Evolutionary conservation across 768 basidiomycete genomes (phyloP).

Genomic region (Suillus subluteus): DNA sequence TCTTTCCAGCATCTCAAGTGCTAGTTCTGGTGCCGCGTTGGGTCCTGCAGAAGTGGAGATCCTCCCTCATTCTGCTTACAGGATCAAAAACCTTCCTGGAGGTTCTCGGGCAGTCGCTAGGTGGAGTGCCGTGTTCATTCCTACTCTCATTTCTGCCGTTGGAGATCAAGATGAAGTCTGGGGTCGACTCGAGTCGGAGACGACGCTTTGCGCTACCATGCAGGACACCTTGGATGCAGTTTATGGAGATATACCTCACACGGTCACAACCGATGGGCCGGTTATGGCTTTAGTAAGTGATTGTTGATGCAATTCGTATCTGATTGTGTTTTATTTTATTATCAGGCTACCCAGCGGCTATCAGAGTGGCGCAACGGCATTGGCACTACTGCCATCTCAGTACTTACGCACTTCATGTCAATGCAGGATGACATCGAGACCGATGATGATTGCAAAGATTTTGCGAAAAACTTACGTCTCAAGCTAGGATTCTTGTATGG

Average conservation of each 20-base stretch:
- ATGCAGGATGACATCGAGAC: not conserved
- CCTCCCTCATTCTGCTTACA: not conserved
- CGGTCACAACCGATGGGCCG: conserved; percentile 8
- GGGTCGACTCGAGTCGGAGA: not conserved
- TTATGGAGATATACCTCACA: conserved; percentile 10
- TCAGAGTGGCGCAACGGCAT: conserved; percentile 16
- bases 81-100: conserved; percentile 1
- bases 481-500: not conserved
- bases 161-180: not conserved
- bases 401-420: conserved; percentile 11
- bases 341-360: conserved; percentile 10
- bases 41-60: not conserved
- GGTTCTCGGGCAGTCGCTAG: not conserved
- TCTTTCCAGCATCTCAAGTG: not conserved
- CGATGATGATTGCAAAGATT: not conserved
- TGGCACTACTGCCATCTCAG: conserved; percentile 11
- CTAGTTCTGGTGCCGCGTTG: not conserved
- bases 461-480: not conserved
- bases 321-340: not conserved
- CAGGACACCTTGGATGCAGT: conserved; percentile 7
- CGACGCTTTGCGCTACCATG: no score
- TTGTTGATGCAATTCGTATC: conserved; percentile 1
- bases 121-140: not conserved
- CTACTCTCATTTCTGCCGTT: not conserved
- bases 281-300: conserved; percentile 6